Evolutionary conservation across 345 rosid genomes (phyloP).

Genomic region (Linum trigynum): DNA sequence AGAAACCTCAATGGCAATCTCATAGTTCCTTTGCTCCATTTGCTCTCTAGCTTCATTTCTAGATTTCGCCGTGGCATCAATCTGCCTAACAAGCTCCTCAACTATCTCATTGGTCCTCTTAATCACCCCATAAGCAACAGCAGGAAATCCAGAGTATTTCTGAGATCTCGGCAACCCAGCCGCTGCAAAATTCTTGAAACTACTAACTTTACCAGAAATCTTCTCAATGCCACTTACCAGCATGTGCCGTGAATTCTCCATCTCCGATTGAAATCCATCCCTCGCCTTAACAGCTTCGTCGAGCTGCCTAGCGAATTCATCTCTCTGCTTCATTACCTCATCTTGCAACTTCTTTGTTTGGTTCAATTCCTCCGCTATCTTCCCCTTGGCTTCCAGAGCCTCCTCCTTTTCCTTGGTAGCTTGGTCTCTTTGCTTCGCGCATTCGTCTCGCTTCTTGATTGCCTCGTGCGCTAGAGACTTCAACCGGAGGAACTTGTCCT

Average conservation of each 20-base stretch:
- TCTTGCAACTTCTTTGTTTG: slow-evolving; percentile 42
- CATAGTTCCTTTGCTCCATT: slow-evolving; percentile 89
- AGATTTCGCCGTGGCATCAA: slow-evolving; percentile 47
- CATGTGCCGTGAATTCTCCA: slow-evolving; percentile 82
- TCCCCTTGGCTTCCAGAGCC: slow-evolving; percentile 33
- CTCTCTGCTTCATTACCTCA: slow-evolving; percentile 42
- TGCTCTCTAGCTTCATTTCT: slow-evolving; percentile 86
- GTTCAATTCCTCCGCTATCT: slow-evolving; percentile 33
- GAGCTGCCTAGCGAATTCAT: slow-evolving; percentile 44
- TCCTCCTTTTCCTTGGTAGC: not conserved
- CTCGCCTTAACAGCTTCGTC: slow-evolving; percentile 48
- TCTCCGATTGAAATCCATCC: slow-evolving; percentile 62
- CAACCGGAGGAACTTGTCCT: not conserved
- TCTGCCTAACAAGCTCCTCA: slow-evolving; percentile 81
- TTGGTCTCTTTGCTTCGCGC: not conserved
- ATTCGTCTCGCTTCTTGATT: slow-evolving; percentile 5
- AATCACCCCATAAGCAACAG: slow-evolving; percentile 79
- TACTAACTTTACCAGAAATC: slow-evolving; percentile 77
- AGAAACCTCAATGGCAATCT: slow-evolving; percentile 97
- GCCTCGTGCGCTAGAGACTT: slow-evolving; percentile 4
- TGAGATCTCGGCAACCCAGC: slow-evolving; percentile 77
- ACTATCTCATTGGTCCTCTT: slow-evolving; percentile 89
- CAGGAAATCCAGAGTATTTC: slow-evolving; percentile 69
- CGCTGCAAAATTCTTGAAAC: slow-evolving; percentile 57
- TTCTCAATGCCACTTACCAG: slow-evolving; percentile 87